Evolutionary conservation across 2,329 filamentous ascomycete species (phyloP).

Genomic region (Diplodia scrobiculata): DNA sequence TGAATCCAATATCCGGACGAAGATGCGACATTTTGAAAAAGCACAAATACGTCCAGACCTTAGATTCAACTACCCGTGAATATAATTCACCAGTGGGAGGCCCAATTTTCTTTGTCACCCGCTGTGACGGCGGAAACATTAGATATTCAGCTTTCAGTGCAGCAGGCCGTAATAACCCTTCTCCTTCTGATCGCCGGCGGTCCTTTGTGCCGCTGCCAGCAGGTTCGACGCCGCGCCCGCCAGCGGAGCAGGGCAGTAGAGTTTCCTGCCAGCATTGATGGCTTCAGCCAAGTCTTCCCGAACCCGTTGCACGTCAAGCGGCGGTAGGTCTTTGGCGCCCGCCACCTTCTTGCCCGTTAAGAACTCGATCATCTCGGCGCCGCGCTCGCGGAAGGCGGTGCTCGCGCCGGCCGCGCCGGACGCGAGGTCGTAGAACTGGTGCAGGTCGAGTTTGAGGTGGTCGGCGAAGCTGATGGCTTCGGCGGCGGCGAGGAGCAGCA

Average conservation of each 20-base stretch:
- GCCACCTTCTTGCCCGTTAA: conserved; percentile 36
- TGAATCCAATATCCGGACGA: too few species aligned
- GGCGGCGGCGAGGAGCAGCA: conserved; percentile 43
- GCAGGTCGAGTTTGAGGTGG: conserved; percentile 43
- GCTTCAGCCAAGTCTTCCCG: conserved; percentile 38
- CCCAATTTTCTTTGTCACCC: too few species aligned
- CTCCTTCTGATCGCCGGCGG: conserved; percentile 3
- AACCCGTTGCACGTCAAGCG: conserved; percentile 33
- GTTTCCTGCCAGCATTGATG: conserved; percentile 40
- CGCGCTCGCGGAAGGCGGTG: conserved; percentile 40
- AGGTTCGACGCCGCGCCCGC: conserved; percentile 41
- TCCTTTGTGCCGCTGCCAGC: conserved; percentile 30
- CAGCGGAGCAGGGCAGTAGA: conserved; percentile 42
- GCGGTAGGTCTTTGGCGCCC: conserved; percentile 31
- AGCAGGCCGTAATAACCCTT: conserved; percentile 17
- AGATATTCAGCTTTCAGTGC: neutral
- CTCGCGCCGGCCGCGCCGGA: conserved; percentile 45
- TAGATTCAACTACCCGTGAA: too few species aligned
- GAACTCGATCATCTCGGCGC: conserved; percentile 40
- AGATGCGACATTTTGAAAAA: too few species aligned
- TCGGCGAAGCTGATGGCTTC: conserved; percentile 45
- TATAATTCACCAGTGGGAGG: too few species aligned
- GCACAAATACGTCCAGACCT: too few species aligned
- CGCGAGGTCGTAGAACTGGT: conserved; percentile 43
- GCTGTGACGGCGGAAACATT: too few species aligned